Evolutionary conservation across 2,329 filamentous ascomycete species (phyloP).

Genomic region (Cephalotrichum gorgonifer): DNA sequence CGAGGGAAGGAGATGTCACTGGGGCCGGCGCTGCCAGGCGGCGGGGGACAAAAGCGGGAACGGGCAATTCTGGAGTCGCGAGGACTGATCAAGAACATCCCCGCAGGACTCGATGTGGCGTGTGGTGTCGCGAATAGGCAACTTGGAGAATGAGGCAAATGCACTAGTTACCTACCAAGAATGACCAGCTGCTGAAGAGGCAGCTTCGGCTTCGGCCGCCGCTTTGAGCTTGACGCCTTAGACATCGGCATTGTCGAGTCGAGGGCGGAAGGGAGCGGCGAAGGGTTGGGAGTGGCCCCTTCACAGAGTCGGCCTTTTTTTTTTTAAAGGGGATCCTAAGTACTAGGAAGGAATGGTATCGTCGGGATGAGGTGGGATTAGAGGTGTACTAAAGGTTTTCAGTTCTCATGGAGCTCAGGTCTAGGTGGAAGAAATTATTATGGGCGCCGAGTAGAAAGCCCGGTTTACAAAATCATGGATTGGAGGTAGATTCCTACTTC

Average conservation of each 20-base stretch:
- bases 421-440: too few relatives aligned
- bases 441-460: too few relatives aligned
- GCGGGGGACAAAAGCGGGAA: slow-evolving; percentile 6
- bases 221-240: slow-evolving; percentile 6
- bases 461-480: too few relatives aligned
- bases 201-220: slow-evolving; percentile 44
- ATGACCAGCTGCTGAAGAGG: slow-evolving; percentile 69
- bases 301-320: too few relatives aligned
- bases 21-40: neutral
- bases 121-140: neutral
- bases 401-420: too few relatives aligned
- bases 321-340: too few relatives aligned
- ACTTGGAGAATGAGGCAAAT: too few relatives aligned
- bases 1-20: neutral
- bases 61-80: slow-evolving; percentile 3
- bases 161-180: slow-evolving; percentile 53
- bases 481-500: too few relatives aligned
- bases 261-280: neutral
- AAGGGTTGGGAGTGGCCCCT: neutral
- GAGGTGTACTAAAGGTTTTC: too few relatives aligned
- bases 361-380: too few relatives aligned
- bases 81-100: neutral
- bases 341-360: neutral
- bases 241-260: slow-evolving; percentile 11
- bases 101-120: neutral